These are phyloP conservation scores for Trichoderma reesei DNA, from an alignment of 495 filamentous ascomycete species.

Conservation along the genomic window DNA sequence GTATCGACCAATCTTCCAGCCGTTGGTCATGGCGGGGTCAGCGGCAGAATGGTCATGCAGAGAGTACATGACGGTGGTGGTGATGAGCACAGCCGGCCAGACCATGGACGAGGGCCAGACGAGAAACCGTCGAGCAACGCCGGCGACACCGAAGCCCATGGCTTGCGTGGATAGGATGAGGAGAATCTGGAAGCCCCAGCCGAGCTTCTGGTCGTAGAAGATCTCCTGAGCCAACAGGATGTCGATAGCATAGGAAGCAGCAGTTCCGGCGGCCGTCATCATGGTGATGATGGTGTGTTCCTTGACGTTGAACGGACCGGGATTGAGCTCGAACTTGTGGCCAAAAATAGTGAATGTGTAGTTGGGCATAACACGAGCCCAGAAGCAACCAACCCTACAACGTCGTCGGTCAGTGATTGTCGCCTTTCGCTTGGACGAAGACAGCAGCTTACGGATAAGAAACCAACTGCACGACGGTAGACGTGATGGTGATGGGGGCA, in stretches of 20 bases:
- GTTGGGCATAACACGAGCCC: conserved; percentile 19
- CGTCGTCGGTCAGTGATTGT: background rate
- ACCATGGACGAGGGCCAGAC: conserved; percentile 65
- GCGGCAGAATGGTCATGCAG: conserved; percentile 54
- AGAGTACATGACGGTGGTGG: conserved; percentile 54
- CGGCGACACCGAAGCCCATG: conserved; percentile 63
- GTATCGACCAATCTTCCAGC: conserved; percentile 58
- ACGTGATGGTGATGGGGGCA: conserved; percentile 43
- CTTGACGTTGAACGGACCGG: conserved; percentile 32
- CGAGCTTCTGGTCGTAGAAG: conserved; percentile 40
- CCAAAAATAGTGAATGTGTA: conserved; percentile 13
- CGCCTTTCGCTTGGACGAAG: background rate
- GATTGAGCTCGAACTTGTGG: conserved; percentile 19
- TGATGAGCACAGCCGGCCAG: conserved; percentile 59
- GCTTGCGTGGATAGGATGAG: conserved; percentile 61
- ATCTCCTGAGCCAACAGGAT: conserved; percentile 24
- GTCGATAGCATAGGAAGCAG: conserved; percentile 9
- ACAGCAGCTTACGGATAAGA: conserved; percentile 32
- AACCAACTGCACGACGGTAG: conserved; percentile 46
- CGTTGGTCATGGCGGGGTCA: conserved; percentile 47
- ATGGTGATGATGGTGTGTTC: conserved; percentile 33
- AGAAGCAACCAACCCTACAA: conserved; percentile 12
- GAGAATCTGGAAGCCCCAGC: conserved; percentile 58
- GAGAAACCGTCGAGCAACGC: conserved; percentile 53
- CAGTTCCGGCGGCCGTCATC: conserved; percentile 16